Evolutionary conservation across 495 filamentous ascomycete species (phyloP), one percentile per base, ranked within the genome.

Genomic region (Aspergillus sclerotioniger): DNA sequence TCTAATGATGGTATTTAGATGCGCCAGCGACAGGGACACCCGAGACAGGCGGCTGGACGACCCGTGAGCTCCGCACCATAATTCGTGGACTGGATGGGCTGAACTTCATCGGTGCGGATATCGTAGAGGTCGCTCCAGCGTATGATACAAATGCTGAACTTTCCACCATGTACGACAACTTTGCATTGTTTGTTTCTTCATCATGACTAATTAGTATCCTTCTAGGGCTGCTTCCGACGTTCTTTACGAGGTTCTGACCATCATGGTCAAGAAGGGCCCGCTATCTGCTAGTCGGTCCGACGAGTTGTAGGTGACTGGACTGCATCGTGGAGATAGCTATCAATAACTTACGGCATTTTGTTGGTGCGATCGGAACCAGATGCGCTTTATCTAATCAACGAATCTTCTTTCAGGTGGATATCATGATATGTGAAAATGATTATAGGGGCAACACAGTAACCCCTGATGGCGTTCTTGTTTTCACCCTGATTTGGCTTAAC

Each of bases 1-100:
- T 6, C 21, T 50, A 29, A 53, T 44, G 44, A 13, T 41, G 35
- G 3, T 17, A 16, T 17, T 37, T 57, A 86, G 83, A 89, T 63
- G 88, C 88, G 3, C 88, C 88, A 58, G 91, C 87, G 25, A 96
- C 91, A 2, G 91, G 91, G 19, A 96, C 91, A 0, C 84, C 90
- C 37, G 91, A 96, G 66, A 90, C 90, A 0, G 91, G 91, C 25
- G 91, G 91, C 1, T 96, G 91, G 91, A 82, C 84, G 1, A 92
- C 90, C 0, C 82, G 91, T 45, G 91, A 96, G 65, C 73, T 91
- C 12, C 75, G 87, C 10, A 87, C 86, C 0, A 88, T 90, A 56
- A 74, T 91, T 54, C 79, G 88, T n/a, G 88, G 88, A 3, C 75
- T 90, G 3, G 84, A 86, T 29, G 89, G 87, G 1, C 67, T 96